phyloP scores from a whole-genome alignment of 306 rosid species.

The Hippophae tibetana region DNA sequence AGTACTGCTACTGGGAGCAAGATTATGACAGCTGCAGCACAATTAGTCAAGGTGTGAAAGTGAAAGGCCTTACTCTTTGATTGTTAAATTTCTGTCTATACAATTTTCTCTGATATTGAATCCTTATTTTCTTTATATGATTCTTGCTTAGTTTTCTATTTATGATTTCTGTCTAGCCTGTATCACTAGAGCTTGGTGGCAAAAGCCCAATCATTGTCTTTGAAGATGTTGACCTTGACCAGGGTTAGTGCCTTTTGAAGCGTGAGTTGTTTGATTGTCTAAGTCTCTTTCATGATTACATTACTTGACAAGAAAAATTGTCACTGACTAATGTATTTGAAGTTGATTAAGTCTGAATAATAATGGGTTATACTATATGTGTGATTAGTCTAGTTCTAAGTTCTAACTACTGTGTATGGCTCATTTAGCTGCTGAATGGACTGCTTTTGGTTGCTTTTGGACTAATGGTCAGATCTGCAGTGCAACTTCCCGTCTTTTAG shows the following conservation, averaged over 20 bases:
- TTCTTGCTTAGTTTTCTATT: neutral
- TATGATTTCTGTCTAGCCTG: slow-evolving; percentile 66
- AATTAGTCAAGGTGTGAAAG: slow-evolving; percentile 61
- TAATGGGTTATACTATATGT: neutral
- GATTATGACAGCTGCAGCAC: slow-evolving; percentile 88
- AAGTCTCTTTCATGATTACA: slow-evolving; percentile 6
- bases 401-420: slow-evolving; percentile 15
- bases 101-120: neutral
- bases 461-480: slow-evolving; percentile 99
- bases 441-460: slow-evolving; percentile 89
- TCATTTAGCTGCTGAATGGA: slow-evolving; percentile 92
- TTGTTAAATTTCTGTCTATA: neutral
- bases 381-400: no score
- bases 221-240: slow-evolving; percentile 94
- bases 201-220: slow-evolving; percentile 85
- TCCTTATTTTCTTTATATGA: slow-evolving; percentile 12
- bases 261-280: slow-evolving; percentile 6
- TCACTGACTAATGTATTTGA: slow-evolving; percentile 9
- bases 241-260: slow-evolving; percentile 54
- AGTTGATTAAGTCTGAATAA: slow-evolving; percentile 1
- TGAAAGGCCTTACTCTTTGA: slow-evolving; percentile 3
- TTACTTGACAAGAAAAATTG: slow-evolving; percentile 4
- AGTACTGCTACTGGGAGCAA: slow-evolving; percentile 86
- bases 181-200: slow-evolving; percentile 93
- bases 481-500: slow-evolving; percentile 92